Percentiles rank a stretch among this genome's conserved stretches.
phyloP scores from a whole-genome alignment of 2,329 filamentous ascomycete genomes.

The Intubia oerlemansii region DNA sequence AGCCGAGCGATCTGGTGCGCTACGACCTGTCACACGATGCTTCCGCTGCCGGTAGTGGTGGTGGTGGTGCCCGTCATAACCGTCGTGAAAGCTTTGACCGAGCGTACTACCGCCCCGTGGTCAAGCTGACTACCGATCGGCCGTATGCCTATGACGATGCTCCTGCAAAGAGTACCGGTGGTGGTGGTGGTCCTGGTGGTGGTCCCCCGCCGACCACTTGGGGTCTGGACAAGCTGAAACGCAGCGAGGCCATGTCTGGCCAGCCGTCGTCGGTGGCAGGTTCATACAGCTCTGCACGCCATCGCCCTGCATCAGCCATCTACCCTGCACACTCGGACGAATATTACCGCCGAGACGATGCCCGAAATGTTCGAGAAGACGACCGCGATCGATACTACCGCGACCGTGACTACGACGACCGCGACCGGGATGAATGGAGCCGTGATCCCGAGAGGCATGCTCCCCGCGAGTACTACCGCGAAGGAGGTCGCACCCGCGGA shows the following conservation, averaged over 20 bases:
- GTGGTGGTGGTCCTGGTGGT: neutral
- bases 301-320: conserved; percentile 7
- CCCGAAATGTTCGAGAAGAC: conserved; percentile 18
- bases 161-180: too few species aligned
- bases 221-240: conserved; percentile 48
- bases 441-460: conserved; percentile 14
- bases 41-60: conserved; percentile 15
- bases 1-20: conserved; percentile 35
- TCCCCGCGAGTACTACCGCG: neutral
- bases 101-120: conserved; percentile 31
- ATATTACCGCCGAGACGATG: conserved; percentile 25
- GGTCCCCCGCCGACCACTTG: conserved; percentile 47
- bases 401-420: conserved; percentile 13
- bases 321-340: conserved; percentile 21
- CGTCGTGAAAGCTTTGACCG: conserved; percentile 34
- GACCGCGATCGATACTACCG: conserved; percentile 12
- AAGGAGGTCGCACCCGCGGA: too few species aligned
- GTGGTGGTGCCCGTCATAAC: too few species aligned
- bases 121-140: conserved; percentile 27
- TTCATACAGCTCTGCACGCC: conserved; percentile 7
- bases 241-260: conserved; percentile 12
- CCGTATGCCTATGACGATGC: conserved; percentile 19
- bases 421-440: neutral
- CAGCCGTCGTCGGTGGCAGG: too few species aligned
- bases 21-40: conserved; percentile 36